These are phyloP conservation scores for Coelastrella sp. DNA, from an alignment of 139 green algal species.

Conservation along the genomic window DNA sequence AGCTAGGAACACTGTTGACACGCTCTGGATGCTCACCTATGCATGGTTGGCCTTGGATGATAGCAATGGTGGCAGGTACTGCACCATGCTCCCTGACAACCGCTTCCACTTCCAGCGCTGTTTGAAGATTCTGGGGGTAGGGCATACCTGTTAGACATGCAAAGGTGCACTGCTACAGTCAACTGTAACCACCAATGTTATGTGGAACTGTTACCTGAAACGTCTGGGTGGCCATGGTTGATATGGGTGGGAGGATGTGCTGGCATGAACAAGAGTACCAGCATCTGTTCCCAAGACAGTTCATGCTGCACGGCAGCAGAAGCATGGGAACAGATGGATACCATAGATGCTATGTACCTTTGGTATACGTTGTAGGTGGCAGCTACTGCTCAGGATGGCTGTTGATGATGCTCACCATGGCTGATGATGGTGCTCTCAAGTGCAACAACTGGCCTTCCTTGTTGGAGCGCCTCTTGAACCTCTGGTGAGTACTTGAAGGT, in stretches of 20 bases:
- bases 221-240: no score
- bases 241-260: no score
- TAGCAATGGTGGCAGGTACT: constrained; percentile 94
- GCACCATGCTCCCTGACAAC: constrained; percentile 81
- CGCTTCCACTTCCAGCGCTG: constrained; percentile 88
- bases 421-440: constrained; percentile 97
- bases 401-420: constrained; percentile 92
- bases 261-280: no score
- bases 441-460: constrained; percentile 85
- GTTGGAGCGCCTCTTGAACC: constrained; percentile 77
- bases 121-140: constrained; percentile 93
- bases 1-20: no score
- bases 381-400: constrained; percentile 81
- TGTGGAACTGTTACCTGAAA: no score
- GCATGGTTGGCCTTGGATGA: constrained; percentile 81
- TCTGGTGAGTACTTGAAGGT: constrained; percentile 59
- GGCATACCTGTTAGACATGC: constrained; percentile 85
- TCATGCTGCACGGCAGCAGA: no score
- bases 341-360: not conserved
- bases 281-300: no score
- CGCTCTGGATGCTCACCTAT: no score
- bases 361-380: not conserved
- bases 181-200: no score
- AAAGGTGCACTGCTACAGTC: not conserved
- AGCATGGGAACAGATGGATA: no score